Conservation (phyloP, 345 rosid species). For the Lepidium aucheri region DNA sequence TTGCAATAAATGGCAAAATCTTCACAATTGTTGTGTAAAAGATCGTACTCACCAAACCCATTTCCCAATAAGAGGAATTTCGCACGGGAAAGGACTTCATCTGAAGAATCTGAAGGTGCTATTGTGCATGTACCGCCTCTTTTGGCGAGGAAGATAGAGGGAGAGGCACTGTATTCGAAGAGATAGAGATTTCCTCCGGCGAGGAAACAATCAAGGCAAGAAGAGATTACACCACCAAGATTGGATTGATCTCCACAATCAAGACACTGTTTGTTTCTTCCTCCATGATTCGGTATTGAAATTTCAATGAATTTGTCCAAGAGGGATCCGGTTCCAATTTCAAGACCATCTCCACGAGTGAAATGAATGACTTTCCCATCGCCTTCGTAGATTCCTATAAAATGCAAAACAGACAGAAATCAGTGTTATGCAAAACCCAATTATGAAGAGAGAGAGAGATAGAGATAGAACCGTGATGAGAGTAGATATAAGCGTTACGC, state of each 20-base stretch:
- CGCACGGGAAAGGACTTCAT: constrained; percentile 52
- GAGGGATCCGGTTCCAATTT: constrained; percentile 63
- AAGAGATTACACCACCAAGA: constrained; percentile 46
- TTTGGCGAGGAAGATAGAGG: constrained; percentile 47
- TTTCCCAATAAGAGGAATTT: constrained; percentile 41
- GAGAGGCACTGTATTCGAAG: constrained; percentile 50
- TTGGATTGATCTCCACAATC: constrained; percentile 44
- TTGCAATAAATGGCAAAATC: constrained; percentile 83
- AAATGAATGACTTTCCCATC: constrained; percentile 72
- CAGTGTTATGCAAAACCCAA: not conserved
- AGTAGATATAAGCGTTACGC: constrained; percentile 57
- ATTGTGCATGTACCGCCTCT: constrained; percentile 81
- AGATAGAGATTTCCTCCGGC: constrained; percentile 50
- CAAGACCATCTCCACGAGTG: constrained; percentile 64
- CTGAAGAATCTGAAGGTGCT: constrained; percentile 50
- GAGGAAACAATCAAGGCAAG: constrained; percentile 75
- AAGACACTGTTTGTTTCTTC: constrained; percentile 41
- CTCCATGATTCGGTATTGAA: constrained; percentile 34
- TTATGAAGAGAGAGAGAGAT: not conserved
- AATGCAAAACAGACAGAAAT: not conserved
- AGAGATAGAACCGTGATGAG: constrained; percentile 61
- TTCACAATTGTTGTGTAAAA: constrained; percentile 72
- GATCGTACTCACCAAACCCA: constrained; percentile 61
- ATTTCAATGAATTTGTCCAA: constrained; percentile 51
- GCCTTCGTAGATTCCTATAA: constrained; percentile 58